These are phyloP conservation scores for Crithidia bombi DNA, from an alignment of 208 protist genomes.

Conservation along the genomic window DNA sequence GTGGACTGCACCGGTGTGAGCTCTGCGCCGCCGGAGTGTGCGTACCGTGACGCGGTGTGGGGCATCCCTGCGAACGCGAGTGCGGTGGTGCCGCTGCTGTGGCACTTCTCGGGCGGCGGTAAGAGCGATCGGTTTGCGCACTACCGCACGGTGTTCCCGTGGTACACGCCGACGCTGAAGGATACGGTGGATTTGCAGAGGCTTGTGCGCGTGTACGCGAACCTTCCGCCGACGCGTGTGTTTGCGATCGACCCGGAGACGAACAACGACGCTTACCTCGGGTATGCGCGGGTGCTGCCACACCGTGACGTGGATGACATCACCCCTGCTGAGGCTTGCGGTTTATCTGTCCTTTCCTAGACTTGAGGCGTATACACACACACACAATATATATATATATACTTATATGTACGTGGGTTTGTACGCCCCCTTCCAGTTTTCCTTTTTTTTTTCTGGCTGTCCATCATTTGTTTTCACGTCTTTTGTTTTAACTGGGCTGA, in stretches of 20 bases:
- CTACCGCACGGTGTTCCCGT: not conserved
- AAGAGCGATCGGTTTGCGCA: not conserved
- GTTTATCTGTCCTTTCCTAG: not conserved
- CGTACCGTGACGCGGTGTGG: conserved; percentile 3
- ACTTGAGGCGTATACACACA: no score
- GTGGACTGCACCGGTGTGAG: not conserved
- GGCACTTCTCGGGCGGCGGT: not conserved
- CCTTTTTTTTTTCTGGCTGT: no score
- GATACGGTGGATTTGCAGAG: not conserved
- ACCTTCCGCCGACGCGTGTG: not conserved
- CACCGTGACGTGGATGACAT: not conserved
- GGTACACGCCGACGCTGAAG: conserved; percentile 5
- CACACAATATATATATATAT: no score
- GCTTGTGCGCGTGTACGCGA: not conserved
- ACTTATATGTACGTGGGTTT: no score
- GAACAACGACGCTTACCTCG: not conserved
- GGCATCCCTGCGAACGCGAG: not conserved
- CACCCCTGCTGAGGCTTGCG: not conserved
- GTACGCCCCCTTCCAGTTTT: no score
- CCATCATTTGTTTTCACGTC: no score
- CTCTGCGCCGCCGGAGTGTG: not conserved
- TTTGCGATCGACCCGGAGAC: not conserved
- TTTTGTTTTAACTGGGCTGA: no score
- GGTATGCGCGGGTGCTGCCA: not conserved
- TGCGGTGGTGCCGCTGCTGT: conserved; percentile 3